Evolutionary conservation across 495 filamentous ascomycete genomes (phyloP).

Genomic region (Parathielavia appendiculata): DNA sequence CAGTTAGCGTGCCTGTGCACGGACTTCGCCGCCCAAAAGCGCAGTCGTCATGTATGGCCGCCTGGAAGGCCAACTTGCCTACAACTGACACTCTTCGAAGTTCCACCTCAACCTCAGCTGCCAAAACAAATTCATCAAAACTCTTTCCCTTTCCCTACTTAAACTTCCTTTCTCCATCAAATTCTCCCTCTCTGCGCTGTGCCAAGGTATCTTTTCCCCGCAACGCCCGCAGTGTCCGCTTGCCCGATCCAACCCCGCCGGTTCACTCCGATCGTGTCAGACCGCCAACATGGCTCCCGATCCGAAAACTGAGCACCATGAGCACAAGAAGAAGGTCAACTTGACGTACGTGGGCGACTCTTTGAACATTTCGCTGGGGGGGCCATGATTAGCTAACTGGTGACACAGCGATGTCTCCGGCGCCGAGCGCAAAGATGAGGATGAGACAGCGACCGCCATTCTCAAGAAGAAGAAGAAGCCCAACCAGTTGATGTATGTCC

Average conservation of each 20-base stretch:
- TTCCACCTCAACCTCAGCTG: not conserved
- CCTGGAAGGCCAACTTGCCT: constrained; percentile 24
- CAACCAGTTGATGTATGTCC: constrained; percentile 85
- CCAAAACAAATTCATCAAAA: not conserved
- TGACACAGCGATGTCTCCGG: constrained; percentile 76
- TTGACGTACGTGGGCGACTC: constrained; percentile 60
- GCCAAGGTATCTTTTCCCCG: constrained; percentile 1
- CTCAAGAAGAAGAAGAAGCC: constrained; percentile 99
- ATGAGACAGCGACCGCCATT: constrained; percentile 94
- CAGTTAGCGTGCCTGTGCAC: constrained; percentile 22
- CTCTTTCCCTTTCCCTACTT: constrained; percentile 8
- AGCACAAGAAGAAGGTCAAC: constrained; percentile 92
- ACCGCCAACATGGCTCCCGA: constrained; percentile 35
- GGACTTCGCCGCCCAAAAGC: constrained; percentile 35
- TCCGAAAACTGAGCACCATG: constrained; percentile 50
- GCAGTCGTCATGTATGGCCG: constrained; percentile 38
- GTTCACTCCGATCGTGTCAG: constrained; percentile 15
- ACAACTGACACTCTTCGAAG: constrained; percentile 6
- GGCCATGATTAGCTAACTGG: constrained; percentile 27
- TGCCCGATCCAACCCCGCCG: constrained; percentile 16
- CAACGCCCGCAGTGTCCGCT: constrained; percentile 13
- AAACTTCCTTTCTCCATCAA: not conserved
- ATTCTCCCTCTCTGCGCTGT: not conserved
- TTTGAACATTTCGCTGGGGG: not conserved
- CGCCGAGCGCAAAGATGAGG: constrained; percentile 76